Evolutionary conservation across 768 basidiomycete genomes (phyloP).

Genomic region (Serendipita sp.): DNA sequence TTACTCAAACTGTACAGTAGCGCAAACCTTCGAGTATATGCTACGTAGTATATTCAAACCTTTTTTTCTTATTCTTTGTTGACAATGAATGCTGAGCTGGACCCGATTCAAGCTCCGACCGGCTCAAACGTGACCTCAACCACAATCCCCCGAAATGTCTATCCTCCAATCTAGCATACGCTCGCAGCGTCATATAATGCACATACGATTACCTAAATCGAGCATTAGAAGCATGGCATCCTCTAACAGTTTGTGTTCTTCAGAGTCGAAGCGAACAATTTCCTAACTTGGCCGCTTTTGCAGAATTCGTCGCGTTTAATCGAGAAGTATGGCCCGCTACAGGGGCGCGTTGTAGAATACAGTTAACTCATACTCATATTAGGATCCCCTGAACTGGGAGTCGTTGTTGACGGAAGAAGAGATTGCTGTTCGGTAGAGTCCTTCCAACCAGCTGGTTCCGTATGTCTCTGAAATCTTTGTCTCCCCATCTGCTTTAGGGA

Average conservation of each 20-base stretch:
- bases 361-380: background rate
- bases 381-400: constrained; percentile 78
- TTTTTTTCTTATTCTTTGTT: background rate
- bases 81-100: no score
- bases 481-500: constrained; percentile 34
- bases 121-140: background rate
- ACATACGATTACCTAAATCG: background rate
- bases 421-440: constrained; percentile 59
- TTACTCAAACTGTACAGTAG: background rate
- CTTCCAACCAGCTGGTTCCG: no score
- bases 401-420: constrained; percentile 80
- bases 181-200: background rate
- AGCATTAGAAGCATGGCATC: background rate
- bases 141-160: background rate
- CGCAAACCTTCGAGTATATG: no score
- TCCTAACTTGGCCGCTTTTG: background rate
- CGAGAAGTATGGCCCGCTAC: background rate
- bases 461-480: constrained; percentile 8
- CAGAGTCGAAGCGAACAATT: no score
- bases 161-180: background rate
- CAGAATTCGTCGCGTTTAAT: constrained; percentile 4
- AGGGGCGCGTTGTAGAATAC: no score
- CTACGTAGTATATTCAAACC: no score
- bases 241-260: background rate
- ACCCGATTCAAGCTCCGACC: background rate